These are phyloP conservation scores for Corynascus novoguineensis DNA, from an alignment of 495 filamentous ascomycete genomes.

Conservation along the genomic window DNA sequence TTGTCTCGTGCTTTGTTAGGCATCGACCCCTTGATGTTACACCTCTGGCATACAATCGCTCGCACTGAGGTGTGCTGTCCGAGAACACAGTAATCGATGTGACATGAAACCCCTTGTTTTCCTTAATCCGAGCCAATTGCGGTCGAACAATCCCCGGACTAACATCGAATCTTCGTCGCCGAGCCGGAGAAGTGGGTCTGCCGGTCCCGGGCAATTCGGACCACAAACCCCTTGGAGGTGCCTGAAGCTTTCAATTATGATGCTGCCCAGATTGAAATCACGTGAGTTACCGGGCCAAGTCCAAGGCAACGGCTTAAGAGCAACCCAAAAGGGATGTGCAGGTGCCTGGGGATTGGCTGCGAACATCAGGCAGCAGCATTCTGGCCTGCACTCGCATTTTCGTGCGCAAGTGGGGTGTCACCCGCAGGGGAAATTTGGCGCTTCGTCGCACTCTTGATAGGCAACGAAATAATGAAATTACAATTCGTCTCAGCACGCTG, in stretches of 20 bases:
- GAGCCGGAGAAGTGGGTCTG: background rate
- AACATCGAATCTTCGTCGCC: background rate
- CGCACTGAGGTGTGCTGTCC: too few relatives aligned
- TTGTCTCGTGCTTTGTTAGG: too few relatives aligned
- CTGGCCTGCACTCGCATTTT: slow-evolving; percentile 6
- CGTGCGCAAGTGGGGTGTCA: slow-evolving; percentile 2
- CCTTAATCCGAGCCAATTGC: too few relatives aligned
- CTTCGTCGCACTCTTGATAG: slow-evolving; percentile 17
- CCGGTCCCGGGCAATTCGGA: background rate
- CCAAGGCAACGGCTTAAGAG: background rate
- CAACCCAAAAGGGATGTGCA: background rate
- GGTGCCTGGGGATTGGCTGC: slow-evolving; percentile 5
- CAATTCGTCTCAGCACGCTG: background rate
- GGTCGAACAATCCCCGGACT: too few relatives aligned
- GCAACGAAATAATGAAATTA: slow-evolving; percentile 30
- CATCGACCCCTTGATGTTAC: too few relatives aligned
- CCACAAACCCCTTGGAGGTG: too few relatives aligned
- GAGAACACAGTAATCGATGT: too few relatives aligned
- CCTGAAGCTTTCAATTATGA: too few relatives aligned
- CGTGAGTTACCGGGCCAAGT: background rate
- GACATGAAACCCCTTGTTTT: too few relatives aligned
- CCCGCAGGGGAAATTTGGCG: background rate
- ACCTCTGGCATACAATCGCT: too few relatives aligned
- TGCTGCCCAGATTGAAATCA: background rate
- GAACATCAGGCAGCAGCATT: slow-evolving; percentile 33